A percentile compares a stretch with the other conserved stretches of the same genome.
These are phyloP conservation scores for Penicillium alfredii DNA, from an alignment of 495 filamentous ascomycete genomes.

Conservation along the genomic window DNA sequence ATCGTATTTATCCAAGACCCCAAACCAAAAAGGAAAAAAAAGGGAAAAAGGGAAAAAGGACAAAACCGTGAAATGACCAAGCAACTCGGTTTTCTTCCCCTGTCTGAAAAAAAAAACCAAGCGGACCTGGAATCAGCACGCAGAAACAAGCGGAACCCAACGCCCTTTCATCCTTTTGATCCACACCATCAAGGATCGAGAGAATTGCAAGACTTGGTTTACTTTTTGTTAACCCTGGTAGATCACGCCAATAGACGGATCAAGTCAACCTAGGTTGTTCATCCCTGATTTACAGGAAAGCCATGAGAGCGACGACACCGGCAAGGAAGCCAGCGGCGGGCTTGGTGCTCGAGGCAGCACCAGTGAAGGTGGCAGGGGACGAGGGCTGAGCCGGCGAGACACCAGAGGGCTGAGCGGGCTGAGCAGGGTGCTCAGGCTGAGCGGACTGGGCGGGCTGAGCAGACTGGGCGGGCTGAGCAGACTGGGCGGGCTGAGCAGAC, in stretches of 20 bases:
- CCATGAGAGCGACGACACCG: conserved; percentile 36
- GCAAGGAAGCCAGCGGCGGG: conserved; percentile 34
- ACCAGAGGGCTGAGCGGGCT: conserved; percentile 10
- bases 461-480: conserved; percentile 1
- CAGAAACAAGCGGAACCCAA: conserved; percentile 5
- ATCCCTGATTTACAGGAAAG: conserved; percentile 31
- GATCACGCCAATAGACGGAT: conserved; percentile 1
- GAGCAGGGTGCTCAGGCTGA: not conserved
- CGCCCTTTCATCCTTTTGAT: conserved; percentile 2
- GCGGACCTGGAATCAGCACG: conserved; percentile 13
- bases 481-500: conserved; percentile 2
- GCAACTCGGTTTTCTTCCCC: conserved; percentile 12
- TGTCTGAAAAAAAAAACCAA: conserved; percentile 6
- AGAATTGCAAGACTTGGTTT: conserved; percentile 2
- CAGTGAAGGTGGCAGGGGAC: conserved; percentile 21
- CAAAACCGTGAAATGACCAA: conserved; percentile 27
- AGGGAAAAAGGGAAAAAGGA: conserved; percentile 11
- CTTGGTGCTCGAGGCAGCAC: conserved; percentile 31
- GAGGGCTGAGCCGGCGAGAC: conserved; percentile 15
- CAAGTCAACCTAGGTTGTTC: not conserved
- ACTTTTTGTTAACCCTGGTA: not conserved
- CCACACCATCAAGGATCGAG: conserved; percentile 17
- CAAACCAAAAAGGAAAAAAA: too few relatives aligned
- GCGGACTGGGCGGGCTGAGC: conserved; percentile 2
- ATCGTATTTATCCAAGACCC: conserved; percentile 9